These are phyloP conservation scores for Trichoderma breve DNA, from an alignment of 2,329 filamentous ascomycete genomes.

Conservation along the genomic window DNA sequence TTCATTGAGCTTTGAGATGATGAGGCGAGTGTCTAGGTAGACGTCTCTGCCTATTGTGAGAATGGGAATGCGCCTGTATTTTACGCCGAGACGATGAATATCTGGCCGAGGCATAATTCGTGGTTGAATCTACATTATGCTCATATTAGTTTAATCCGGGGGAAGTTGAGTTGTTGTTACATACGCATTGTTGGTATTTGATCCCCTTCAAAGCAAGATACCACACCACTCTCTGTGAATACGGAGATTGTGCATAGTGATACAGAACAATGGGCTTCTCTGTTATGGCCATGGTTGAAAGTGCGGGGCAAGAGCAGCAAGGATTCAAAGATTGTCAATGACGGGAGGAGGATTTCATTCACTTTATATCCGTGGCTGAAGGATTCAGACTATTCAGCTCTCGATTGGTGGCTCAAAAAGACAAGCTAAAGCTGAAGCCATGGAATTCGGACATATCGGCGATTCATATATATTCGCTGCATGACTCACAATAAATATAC, in stretches of 20 bases:
- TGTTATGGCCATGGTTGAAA: background rate
- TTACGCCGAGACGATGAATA: constrained; percentile 56
- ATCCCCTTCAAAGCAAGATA: constrained; percentile 65
- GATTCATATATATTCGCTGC: background rate
- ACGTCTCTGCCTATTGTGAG: constrained; percentile 64
- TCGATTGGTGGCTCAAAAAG: background rate
- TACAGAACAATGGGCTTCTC: constrained; percentile 12
- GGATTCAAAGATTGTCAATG: background rate
- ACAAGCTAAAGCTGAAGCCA: background rate
- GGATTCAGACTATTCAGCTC: background rate
- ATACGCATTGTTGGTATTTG: constrained; percentile 64
- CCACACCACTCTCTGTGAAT: constrained; percentile 50
- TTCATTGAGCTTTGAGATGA: constrained; percentile 60
- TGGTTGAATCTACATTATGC: constrained; percentile 56
- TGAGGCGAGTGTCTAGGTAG: constrained; percentile 68
- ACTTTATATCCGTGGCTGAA: background rate
- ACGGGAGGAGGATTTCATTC: background rate
- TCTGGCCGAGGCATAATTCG: constrained; percentile 63
- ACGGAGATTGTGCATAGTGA: constrained; percentile 10
- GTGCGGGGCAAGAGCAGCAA: background rate
- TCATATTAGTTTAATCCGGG: background rate
- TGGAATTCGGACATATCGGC: background rate
- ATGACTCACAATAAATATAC: background rate
- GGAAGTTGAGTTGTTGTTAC: constrained; percentile 23
- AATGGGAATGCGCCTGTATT: constrained; percentile 67